Conservation (phyloP, 2,329 filamentous ascomycete genomes). For the Elsinoe australis region DNA sequence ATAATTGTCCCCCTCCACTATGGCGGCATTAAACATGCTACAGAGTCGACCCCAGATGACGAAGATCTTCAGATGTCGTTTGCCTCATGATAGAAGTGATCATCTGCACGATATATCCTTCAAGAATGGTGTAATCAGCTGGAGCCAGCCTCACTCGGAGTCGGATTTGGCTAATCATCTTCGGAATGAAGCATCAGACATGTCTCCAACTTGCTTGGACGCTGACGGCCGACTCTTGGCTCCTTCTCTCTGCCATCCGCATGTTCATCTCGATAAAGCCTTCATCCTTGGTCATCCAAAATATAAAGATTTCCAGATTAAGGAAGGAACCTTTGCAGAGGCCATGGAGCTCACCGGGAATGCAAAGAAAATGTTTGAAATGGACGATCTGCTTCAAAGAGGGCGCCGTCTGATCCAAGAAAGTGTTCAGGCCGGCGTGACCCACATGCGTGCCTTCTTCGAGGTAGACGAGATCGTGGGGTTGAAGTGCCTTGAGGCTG, state of each 20-base stretch:
- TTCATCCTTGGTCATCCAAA: constrained; percentile 52
- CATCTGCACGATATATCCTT: not conserved
- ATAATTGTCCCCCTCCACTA: too few species aligned
- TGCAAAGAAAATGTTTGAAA: constrained; percentile 57
- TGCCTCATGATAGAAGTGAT: not conserved
- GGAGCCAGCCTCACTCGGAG: not conserved
- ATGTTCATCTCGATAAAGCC: constrained; percentile 64
- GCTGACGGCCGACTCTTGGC: constrained; percentile 38
- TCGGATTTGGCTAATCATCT: too few species aligned
- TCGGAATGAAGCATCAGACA: too few species aligned
- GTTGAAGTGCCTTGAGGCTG: constrained; percentile 51
- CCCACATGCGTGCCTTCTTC: constrained; percentile 62
- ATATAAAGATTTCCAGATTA: constrained; percentile 54
- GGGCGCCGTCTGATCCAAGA: constrained; percentile 59
- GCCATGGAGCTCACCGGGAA: constrained; percentile 51
- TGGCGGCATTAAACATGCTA: too few species aligned
- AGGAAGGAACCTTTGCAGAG: constrained; percentile 56
- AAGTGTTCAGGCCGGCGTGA: constrained; percentile 57
- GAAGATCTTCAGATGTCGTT: not conserved
- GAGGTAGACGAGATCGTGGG: constrained; percentile 59
- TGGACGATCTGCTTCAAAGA: constrained; percentile 53
- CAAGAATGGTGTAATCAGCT: not conserved
- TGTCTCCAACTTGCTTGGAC: constrained; percentile 29
- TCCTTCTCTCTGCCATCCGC: constrained; percentile 60
- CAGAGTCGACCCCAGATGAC: too few species aligned